Evolutionary conservation across 805 yeast species (phyloP).

Genomic region (Ogataea methanolica): DNA sequence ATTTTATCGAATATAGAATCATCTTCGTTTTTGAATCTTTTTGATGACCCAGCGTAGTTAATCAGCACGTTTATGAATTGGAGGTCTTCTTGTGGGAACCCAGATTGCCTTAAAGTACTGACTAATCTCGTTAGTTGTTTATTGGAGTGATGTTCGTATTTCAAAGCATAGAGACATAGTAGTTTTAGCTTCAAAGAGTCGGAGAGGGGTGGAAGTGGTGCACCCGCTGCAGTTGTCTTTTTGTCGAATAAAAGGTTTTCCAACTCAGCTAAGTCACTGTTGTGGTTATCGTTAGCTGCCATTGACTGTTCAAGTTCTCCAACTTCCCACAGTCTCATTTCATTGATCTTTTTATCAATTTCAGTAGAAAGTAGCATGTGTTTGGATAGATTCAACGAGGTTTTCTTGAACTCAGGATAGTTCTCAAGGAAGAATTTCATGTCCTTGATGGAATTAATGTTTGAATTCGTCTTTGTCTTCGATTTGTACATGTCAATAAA

Average conservation of each 20-base stretch:
- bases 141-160: slow-evolving; percentile 53
- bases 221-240: slow-evolving; percentile 17
- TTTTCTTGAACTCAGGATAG: slow-evolving; percentile 87
- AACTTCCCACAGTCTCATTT: slow-evolving; percentile 68
- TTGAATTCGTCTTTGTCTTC: slow-evolving; percentile 70
- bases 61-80: slow-evolving; percentile 43
- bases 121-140: slow-evolving; percentile 39
- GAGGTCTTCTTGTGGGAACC: slow-evolving; percentile 33
- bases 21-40: slow-evolving; percentile 37
- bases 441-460: slow-evolving; percentile 76
- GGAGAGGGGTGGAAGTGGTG: slow-evolving; percentile 32
- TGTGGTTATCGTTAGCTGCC: slow-evolving; percentile 53
- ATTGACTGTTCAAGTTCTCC: slow-evolving; percentile 89
- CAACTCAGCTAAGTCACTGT: slow-evolving; percentile 54
- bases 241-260: slow-evolving; percentile 45
- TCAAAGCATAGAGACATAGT: slow-evolving; percentile 66
- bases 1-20: slow-evolving; percentile 25
- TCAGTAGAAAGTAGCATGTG: slow-evolving; percentile 90
- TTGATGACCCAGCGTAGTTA: slow-evolving; percentile 37
- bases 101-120: slow-evolving; percentile 32
- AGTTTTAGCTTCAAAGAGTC: slow-evolving; percentile 64
- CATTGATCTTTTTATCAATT: slow-evolving; percentile 67
- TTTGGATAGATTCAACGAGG: slow-evolving; percentile 83
- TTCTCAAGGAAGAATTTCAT: slow-evolving; percentile 88
- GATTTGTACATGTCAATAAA: slow-evolving; percentile 79